Percentiles rank a stretch among this genome's conserved stretches.
Evolutionary conservation across 164 flowering plant genomes (phyloP).

Genomic region (Magnolia officinalis): DNA sequence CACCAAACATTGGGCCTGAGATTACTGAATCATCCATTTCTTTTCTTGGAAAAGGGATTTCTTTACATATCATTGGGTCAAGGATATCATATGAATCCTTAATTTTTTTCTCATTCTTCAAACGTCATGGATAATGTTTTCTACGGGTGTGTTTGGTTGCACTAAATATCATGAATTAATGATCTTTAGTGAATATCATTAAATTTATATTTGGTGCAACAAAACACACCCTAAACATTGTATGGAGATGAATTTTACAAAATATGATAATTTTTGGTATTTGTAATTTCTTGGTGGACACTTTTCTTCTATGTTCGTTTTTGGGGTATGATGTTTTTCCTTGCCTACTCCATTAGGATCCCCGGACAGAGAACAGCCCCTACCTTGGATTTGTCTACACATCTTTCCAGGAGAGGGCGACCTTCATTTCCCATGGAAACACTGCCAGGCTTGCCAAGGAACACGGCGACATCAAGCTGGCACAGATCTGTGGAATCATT

Average conservation of each 20-base stretch:
- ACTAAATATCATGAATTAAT: neutral
- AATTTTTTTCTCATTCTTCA: neutral
- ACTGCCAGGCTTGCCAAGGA: conserved; percentile 63
- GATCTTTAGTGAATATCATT: neutral
- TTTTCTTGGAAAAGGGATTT: neutral
- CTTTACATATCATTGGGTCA: neutral
- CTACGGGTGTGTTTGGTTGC: neutral
- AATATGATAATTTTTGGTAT: neutral
- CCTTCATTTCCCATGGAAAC: conserved; percentile 76
- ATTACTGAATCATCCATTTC: neutral
- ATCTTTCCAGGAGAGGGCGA: conserved; percentile 79
- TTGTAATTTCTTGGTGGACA: neutral
- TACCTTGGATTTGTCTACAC: conserved; percentile 79
- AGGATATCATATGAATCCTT: neutral
- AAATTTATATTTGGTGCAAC: neutral
- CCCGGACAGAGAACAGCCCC: conserved; percentile 70
- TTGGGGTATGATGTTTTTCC: neutral
- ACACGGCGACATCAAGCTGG: conserved; percentile 61
- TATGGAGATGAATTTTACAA: no score
- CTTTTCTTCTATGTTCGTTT: neutral
- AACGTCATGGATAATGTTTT: neutral
- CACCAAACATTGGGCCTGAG: neutral
- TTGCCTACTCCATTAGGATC: conserved; percentile 37
- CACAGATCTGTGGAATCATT: conserved; percentile 71
- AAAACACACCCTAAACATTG: neutral